Percentiles rank a stretch among this genome's conserved stretches.
phyloP scores from a whole-genome alignment of 257 asterid species.

The Henckelia pumila region DNA sequence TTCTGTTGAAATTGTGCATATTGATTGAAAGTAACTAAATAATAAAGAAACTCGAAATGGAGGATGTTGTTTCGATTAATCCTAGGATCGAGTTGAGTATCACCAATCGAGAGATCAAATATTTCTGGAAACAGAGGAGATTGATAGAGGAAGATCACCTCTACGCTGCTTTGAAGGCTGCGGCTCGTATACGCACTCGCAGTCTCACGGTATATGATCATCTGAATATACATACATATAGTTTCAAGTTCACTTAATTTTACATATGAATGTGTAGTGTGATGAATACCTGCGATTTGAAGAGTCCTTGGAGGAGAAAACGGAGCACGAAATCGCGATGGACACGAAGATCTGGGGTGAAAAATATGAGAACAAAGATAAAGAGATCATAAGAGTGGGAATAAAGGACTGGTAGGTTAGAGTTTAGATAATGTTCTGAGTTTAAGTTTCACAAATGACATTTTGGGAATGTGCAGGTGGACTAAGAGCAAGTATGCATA shows the following conservation, averaged over 20 bases:
- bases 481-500: constrained; percentile 65
- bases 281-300: constrained; percentile 36
- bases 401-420: constrained; percentile 55
- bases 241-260: background rate
- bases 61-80: background rate
- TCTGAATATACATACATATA: background rate
- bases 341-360: constrained; percentile 11
- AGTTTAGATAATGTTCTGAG: background rate
- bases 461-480: constrained; percentile 48
- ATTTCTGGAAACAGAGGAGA: constrained; percentile 52
- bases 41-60: too few relatives aligned
- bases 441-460: background rate
- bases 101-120: constrained; percentile 52
- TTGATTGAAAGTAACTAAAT: too few relatives aligned
- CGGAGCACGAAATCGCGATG: background rate
- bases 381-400: constrained; percentile 34
- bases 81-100: constrained; percentile 32
- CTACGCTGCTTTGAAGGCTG: constrained; percentile 57
- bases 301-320: constrained; percentile 31
- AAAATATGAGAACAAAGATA: constrained; percentile 17
- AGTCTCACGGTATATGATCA: constrained; percentile 41
- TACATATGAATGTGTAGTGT: constrained; percentile 30
- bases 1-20: too few relatives aligned
- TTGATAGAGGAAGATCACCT: constrained; percentile 62
- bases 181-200: constrained; percentile 47